Base-by-base conservation (phyloP, 2,329 filamentous ascomycete genomes). In the Pyricularia grisea region DNA sequence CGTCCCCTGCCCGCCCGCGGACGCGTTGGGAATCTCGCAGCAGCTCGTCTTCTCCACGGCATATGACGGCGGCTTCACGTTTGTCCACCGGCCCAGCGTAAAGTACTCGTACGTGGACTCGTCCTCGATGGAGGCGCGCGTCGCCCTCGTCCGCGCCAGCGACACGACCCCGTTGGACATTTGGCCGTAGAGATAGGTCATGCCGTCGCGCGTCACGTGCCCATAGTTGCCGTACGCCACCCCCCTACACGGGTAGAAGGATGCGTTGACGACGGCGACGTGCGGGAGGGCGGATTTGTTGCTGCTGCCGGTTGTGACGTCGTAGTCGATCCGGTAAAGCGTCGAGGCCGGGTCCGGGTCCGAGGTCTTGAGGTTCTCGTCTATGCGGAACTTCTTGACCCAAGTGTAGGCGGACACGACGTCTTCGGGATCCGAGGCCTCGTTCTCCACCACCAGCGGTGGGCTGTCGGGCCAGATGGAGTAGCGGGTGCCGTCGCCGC, bases 391-490 rank as follows among this genome's bases (percentile, higher is more conserved):
- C 65, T 55, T 27, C 17, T 36, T 42, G 36, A 67, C 28, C 65
- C 65, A 67, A 4, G 65, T 67, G 65, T 67, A 67, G 11, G 65
- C 36, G 23, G 33, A 20, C 65, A 50, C 63, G 3, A 30, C 31
- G 28, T n/a, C n/a, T n/a, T 28, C 28, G 3, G n/a, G 9, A 10
- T 12, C 27, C 10, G 23, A 25, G 1, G 23, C 28, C 17, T 30
- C 63, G 28, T 30, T 17, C 33, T 20, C 65, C 3, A 55, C 33
- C 65, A 28, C 36, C 65, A 67, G 33, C 23, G 65, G 65, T 27
- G 65, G 33, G 36, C 65, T 67, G 65, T 67, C 65, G 11, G 65
- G 65, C 65, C 65, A 67, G 31, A 67, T 58, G 65, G 65, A 23
- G 36, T 27, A 67, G 20, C 65, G 65, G 12, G 65, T 27, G 31